phyloP scores from a whole-genome alignment of 805 yeast genomes.

The Lachancea meyersii region DNA sequence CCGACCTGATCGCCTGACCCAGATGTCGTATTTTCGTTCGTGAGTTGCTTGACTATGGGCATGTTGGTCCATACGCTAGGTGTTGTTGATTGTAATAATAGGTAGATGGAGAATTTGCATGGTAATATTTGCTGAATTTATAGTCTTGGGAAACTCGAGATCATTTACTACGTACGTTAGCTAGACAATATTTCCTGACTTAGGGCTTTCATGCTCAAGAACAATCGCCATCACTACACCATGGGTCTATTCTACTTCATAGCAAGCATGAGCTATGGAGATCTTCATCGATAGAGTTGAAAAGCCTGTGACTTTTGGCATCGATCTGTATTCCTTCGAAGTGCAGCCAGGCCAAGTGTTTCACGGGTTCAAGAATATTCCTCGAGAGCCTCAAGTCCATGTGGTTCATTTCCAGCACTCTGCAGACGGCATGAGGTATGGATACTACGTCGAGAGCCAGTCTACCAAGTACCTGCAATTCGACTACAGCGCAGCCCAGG shows the following conservation, averaged over 20 bases:
- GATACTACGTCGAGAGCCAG: conserved; percentile 27
- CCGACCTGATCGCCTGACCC: conserved; percentile 3
- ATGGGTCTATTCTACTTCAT: too few relatives aligned
- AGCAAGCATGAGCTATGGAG: conserved; percentile 3
- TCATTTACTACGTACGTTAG: too few relatives aligned
- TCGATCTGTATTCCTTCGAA: conserved; percentile 25
- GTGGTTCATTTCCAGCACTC: conserved; percentile 24
- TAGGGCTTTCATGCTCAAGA: too few relatives aligned
- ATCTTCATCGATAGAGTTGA: conserved; percentile 12
- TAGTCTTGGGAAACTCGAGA: too few relatives aligned
- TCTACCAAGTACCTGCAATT: conserved; percentile 9
- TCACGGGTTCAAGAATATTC: conserved; percentile 24
- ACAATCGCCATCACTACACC: too few relatives aligned
- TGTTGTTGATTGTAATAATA: too few relatives aligned
- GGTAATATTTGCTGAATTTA: too few relatives aligned
- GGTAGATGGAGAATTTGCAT: too few relatives aligned
- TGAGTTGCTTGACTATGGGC: background rate
- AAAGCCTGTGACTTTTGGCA: conserved; percentile 19
- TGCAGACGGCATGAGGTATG: conserved; percentile 22
- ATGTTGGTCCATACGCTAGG: background rate
- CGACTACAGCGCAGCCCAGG: conserved; percentile 14
- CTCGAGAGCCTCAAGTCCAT: conserved; percentile 18
- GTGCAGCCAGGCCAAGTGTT: conserved; percentile 21
- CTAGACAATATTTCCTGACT: too few relatives aligned
- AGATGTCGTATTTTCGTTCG: background rate